These are phyloP conservation scores for Citrus medica DNA, from an alignment of 345 rosid genomes.

Conservation along the genomic window DNA sequence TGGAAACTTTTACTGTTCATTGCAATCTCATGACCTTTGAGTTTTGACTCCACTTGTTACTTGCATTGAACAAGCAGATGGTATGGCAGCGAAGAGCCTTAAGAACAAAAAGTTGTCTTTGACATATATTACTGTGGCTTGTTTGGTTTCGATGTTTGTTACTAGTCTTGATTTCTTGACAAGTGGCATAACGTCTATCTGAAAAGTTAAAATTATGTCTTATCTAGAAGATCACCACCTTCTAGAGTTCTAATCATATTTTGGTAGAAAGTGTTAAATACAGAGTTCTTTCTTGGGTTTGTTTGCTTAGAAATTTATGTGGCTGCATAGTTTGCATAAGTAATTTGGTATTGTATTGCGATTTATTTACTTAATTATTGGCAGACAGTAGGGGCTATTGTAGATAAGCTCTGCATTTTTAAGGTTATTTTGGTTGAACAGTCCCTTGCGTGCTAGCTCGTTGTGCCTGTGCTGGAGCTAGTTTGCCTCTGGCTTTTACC, in stretches of 20 bases:
- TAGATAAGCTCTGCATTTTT: slow-evolving; percentile 16
- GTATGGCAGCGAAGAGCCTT: background rate
- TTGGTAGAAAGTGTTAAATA: background rate
- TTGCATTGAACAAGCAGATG: background rate
- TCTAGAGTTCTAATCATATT: background rate
- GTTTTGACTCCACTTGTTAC: background rate
- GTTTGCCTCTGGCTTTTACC: background rate
- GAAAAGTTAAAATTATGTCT: no score
- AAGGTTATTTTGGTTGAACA: slow-evolving; percentile 5
- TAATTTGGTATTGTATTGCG: slow-evolving; percentile 5
- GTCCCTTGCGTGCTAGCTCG: slow-evolving; percentile 2
- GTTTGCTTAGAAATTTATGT: background rate
- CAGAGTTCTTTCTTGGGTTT: background rate
- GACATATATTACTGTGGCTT: background rate
- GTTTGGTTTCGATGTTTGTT: no score
- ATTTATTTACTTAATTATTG: slow-evolving; percentile 5
- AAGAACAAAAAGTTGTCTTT: background rate
- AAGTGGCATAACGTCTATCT: no score
- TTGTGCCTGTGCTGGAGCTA: background rate
- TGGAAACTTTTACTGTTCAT: background rate
- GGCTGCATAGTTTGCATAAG: background rate
- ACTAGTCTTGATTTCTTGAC: no score
- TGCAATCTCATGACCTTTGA: background rate
- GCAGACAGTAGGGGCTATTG: slow-evolving; percentile 13
- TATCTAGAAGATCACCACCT: background rate